Base-by-base conservation (phyloP, 192 early-diverging fungal species). In the Linnemannia hyalina region DNA sequence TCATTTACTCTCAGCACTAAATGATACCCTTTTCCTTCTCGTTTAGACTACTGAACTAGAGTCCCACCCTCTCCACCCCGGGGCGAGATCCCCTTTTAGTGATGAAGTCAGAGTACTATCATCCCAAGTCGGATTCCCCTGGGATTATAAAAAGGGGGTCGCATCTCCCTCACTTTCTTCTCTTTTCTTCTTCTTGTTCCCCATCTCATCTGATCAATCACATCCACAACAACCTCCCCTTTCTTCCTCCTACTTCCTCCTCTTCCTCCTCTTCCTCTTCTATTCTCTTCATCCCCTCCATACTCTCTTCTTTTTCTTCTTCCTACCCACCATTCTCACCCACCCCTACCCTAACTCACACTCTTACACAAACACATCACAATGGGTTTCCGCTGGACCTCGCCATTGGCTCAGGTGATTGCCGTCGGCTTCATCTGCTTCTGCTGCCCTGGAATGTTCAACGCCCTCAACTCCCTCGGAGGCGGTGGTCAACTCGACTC, bases 361-460 rank as follows among this genome's bases (percentile, higher is more conserved):
- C 11, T 29, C 29, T 15, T 65, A 32, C 13, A 65, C 6, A 8
- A 6, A 35, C 26, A 65, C 23, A 29, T 15, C 60, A 71, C 7
- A 38, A 71, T 71, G 70, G 70, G 38, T 71, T 71, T 77, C 44
- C 65, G 87, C 26, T 90, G 90, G 87, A 89, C 89, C 75, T 92
- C 91, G 70, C 89, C 94, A 32, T 78, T 94, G 88, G 89, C 91
- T 42, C 95, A 95, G 84, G 91, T 95, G 60, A 82, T 93, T 76
- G 85, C 95, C 26, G 88, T 95, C 35, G 93, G 94, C 49, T 87
- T 96, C 52, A 90, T 96, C 13, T 94, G 93, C 79, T 93, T 96
- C 79, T 91, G 93, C 40, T 94, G 94, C 73, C 95, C 95, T 8
- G 95, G 95, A 26, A 95, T 95, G 93, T 95, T 94, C 79, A 95